Evolutionary conservation across 495 filamentous ascomycete species (phyloP).

Genomic region (Xylaria curta): DNA sequence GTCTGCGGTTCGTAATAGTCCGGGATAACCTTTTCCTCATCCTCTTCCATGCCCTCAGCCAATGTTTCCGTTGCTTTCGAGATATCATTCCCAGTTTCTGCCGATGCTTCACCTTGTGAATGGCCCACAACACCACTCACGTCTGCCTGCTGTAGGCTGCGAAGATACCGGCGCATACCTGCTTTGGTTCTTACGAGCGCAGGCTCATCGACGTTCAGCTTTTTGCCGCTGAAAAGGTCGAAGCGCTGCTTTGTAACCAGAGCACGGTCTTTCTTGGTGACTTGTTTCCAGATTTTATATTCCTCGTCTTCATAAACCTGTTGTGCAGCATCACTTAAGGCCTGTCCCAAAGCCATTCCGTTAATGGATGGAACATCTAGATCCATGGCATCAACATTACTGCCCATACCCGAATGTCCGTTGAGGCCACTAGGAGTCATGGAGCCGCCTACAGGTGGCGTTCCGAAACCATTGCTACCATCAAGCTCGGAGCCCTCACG

Average conservation of each 20-base stretch:
- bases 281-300: constrained; percentile 98
- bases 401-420: constrained; percentile 66
- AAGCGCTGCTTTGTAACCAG: constrained; percentile 78
- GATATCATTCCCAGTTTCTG: constrained; percentile 46
- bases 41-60: constrained; percentile 89
- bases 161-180: constrained; percentile 74
- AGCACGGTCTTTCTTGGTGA: constrained; percentile 96
- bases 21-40: constrained; percentile 78
- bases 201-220: constrained; percentile 84
- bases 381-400: constrained; percentile 82
- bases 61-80: constrained; percentile 68
- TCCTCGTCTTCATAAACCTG: constrained; percentile 76
- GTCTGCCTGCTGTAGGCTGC: constrained; percentile 68
- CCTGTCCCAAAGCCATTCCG: constrained; percentile 62
- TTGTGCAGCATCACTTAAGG: constrained; percentile 58
- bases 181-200: constrained; percentile 77
- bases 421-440: constrained; percentile 79
- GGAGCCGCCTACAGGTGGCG: constrained; percentile 78
- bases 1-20: constrained; percentile 93
- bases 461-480: constrained; percentile 83
- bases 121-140: constrained; percentile 47
- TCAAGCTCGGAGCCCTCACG: constrained; percentile 61
- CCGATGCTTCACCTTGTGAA: constrained; percentile 54
- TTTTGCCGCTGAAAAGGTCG: constrained; percentile 82
- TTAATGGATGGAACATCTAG: constrained; percentile 74